A percentile compares a stretch with the other conserved stretches of the same genome.
Conservation (phyloP, 768 basidiomycete species). For the Vararia minispora region DNA sequence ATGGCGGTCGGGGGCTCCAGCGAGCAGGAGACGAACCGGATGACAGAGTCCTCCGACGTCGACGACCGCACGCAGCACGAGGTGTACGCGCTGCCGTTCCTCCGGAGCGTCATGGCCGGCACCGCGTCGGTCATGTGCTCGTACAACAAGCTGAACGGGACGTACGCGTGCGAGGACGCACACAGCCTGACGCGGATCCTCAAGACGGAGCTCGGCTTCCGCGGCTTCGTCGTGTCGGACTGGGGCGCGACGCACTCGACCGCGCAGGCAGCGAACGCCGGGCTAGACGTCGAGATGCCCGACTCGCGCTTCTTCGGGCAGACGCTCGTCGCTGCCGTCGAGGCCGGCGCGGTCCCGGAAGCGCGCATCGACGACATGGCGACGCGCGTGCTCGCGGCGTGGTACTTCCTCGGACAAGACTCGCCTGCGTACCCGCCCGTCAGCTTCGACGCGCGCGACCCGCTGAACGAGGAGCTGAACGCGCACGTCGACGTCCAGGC, state of each 20-base stretch:
- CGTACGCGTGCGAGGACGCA: conserved; percentile 68
- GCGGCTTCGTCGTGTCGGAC: conserved; percentile 70
- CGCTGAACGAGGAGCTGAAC: conserved; percentile 41
- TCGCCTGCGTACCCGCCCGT: conserved; percentile 43
- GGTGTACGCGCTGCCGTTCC: conserved; percentile 60
- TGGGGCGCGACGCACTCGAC: conserved; percentile 61
- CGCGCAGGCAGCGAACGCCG: conserved; percentile 42
- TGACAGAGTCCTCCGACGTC: conserved; percentile 47
- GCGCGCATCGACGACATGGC: conserved; percentile 74
- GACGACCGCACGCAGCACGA: conserved; percentile 77
- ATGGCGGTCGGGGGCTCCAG: conserved; percentile 21
- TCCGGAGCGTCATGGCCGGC: conserved; percentile 64
- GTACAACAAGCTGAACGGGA: conserved; percentile 60
- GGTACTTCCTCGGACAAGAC: conserved; percentile 62
- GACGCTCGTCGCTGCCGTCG: conserved; percentile 57
- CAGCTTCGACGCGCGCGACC: conserved; percentile 61
- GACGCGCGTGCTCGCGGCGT: conserved; percentile 62
- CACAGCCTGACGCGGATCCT: conserved; percentile 63
- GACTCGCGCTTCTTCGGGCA: conserved; percentile 55
- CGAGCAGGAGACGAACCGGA: conserved; percentile 59
- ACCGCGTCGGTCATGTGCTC: conserved; percentile 68
- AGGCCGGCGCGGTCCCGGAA: conserved; percentile 60
- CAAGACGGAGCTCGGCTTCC: conserved; percentile 67
- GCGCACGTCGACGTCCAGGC: conserved; percentile 56
- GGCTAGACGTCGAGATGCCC: conserved; percentile 61